Base-by-base conservation (phyloP, 129 eudicot genomes). In the Sambucus nigra region DNA sequence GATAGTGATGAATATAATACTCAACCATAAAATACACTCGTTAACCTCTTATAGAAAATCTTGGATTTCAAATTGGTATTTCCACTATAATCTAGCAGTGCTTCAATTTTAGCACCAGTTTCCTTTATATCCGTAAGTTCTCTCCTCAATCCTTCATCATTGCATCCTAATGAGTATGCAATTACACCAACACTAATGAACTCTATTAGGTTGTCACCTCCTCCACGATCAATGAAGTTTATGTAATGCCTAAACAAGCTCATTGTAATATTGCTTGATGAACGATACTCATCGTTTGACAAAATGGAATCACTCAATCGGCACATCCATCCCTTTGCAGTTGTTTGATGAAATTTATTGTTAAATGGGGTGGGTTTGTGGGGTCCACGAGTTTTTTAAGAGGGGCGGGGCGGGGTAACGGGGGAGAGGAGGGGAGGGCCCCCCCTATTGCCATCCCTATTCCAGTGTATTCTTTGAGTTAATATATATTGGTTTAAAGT, bases 21-120 rank as follows among this genome's bases (percentile, higher is more conserved):
- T 92, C 69, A 92, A 69, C 96, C 94, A 92, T 60, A 92, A 51
- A 69, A 92, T 92, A 69, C 99, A 92, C 77, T 92, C 99, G 6
- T 86, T 85, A 56, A 86, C 83, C 84, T 86, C 99, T 41, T 68
- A 31, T 69, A 82, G 68, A 76, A 64, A 52, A 91, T 82, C 68
- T 75, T 91, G 51, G 81, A 86, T 61, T 77, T 82, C 13, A 86
- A 61, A 78, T 91, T 74, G 27, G 87, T 86, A 47, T 61, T 69
- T 53, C 95, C 89, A 17, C 94, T 78, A 70, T 71, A 72, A 24
- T 80, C 63, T 68, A 79, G 74, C 86, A 86, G 67, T 50, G 78
- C 95, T 68, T 91, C 82, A 25, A 86, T 82, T 50, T 86, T 75
- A 56, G 65, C 49, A 51, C 85, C 95, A 49, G 94, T 74, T 42